Evolutionary conservation across 177 flowering plant genomes (phyloP).

Genomic region (Vitis hybrid): DNA sequence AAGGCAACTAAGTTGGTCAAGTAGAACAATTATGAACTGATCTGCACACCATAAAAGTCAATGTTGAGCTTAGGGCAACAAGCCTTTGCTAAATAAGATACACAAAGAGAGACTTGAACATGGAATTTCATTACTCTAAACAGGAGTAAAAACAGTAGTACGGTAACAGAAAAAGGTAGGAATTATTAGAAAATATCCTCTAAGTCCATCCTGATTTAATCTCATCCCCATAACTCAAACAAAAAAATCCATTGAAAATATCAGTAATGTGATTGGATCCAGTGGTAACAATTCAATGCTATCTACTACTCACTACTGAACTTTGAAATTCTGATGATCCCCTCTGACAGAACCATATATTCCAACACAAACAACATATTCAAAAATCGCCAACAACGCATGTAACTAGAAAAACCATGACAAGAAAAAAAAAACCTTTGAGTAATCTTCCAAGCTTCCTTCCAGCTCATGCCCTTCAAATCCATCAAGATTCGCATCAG

Average conservation of each 20-base stretch:
- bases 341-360: background rate
- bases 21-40: too few relatives aligned
- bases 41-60: too few relatives aligned
- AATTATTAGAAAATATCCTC: background rate
- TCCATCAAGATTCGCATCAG: constrained; percentile 87
- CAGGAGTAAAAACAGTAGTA: background rate
- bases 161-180: background rate
- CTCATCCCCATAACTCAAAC: background rate
- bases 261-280: background rate
- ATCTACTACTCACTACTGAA: too few relatives aligned
- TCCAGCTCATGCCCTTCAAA: constrained; percentile 80
- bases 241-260: background rate
- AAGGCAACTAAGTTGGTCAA: too few relatives aligned
- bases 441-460: constrained; percentile 85
- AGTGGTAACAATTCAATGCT: background rate
- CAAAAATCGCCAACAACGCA: background rate
- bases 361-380: background rate
- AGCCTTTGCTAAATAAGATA: background rate
- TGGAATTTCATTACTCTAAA: background rate
- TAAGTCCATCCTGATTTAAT: background rate
- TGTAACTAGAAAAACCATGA: background rate
- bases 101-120: background rate
- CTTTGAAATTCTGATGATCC: background rate
- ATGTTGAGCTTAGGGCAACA: background rate
- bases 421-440: constrained; percentile 50